phyloP scores from a whole-genome alignment of 495 filamentous ascomycete genomes.

The Elasticomyces elasticus region DNA sequence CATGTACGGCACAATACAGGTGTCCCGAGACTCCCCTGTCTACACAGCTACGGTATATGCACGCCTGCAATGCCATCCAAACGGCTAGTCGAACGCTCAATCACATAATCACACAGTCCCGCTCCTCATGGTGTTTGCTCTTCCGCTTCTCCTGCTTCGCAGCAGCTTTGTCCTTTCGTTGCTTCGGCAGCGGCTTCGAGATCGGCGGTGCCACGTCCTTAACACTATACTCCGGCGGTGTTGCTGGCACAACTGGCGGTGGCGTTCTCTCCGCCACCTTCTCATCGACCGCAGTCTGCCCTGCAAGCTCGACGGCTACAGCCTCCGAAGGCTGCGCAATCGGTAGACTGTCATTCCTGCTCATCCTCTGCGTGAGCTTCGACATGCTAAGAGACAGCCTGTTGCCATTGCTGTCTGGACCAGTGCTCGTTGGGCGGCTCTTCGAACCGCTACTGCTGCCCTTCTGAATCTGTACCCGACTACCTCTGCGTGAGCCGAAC shows the following conservation, averaged over 20 bases:
- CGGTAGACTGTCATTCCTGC: constrained; percentile 17
- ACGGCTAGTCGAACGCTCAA: background rate
- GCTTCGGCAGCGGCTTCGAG: constrained; percentile 3
- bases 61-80: too few species aligned
- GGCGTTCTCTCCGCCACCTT: background rate
- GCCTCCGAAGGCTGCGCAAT: constrained; percentile 1
- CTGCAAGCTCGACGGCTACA: constrained; percentile 7
- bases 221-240: background rate
- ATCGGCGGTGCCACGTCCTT: background rate
- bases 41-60: too few species aligned
- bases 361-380: constrained; percentile 20
- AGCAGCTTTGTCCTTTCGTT: constrained; percentile 30
- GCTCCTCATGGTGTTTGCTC: constrained; percentile 42
- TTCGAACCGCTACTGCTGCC: background rate
- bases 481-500: constrained; percentile 12
- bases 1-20: too few species aligned
- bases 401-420: constrained; percentile 1
- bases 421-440: constrained; percentile 10
- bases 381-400: constrained; percentile 20
- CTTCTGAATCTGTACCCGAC: background rate
- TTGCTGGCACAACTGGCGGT: background rate
- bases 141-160: constrained; percentile 33
- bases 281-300: constrained; percentile 2
- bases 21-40: too few species aligned
- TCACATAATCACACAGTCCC: constrained; percentile 61